phyloP scores from a whole-genome alignment of 768 basidiomycete genomes.

The Cyclocybe cylindracea region DNA sequence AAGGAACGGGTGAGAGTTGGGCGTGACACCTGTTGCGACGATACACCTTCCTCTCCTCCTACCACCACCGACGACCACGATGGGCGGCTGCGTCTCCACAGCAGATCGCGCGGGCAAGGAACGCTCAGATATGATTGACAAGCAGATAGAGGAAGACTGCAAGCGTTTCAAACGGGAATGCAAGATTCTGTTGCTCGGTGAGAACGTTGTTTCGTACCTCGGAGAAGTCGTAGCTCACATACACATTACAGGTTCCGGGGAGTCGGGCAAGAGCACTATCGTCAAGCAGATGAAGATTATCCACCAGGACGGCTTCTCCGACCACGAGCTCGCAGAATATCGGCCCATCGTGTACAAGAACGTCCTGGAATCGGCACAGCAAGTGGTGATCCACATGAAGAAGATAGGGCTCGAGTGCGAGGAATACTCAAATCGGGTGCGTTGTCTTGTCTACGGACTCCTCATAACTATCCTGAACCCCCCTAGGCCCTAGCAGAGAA shows the following conservation, averaged over 20 bases:
- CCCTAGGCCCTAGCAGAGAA: constrained; percentile 49
- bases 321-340: constrained; percentile 75
- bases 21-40: background rate
- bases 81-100: constrained; percentile 73
- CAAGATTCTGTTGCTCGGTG: constrained; percentile 91
- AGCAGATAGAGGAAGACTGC: constrained; percentile 82
- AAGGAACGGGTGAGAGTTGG: background rate
- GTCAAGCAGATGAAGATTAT: constrained; percentile 99
- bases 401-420: constrained; percentile 82
- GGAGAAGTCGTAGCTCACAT: background rate
- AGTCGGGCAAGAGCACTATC: constrained; percentile 93
- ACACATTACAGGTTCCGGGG: constrained; percentile 75
- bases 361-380: constrained; percentile 87
- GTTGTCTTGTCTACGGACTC: constrained; percentile 14
- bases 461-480: background rate
- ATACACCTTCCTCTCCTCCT: background rate
- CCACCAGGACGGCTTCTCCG: constrained; percentile 87
- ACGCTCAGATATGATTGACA: constrained; percentile 77
- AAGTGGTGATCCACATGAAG: constrained; percentile 81
- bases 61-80: constrained; percentile 22
- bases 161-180: constrained; percentile 84
- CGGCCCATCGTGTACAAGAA: constrained; percentile 82
- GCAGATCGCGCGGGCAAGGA: constrained; percentile 59
- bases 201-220: constrained; percentile 26
- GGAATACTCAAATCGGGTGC: constrained; percentile 62